Evolutionary conservation across 1,284 basidiomycete species (phyloP).

Genomic region (Leccinum subspadiceum): DNA sequence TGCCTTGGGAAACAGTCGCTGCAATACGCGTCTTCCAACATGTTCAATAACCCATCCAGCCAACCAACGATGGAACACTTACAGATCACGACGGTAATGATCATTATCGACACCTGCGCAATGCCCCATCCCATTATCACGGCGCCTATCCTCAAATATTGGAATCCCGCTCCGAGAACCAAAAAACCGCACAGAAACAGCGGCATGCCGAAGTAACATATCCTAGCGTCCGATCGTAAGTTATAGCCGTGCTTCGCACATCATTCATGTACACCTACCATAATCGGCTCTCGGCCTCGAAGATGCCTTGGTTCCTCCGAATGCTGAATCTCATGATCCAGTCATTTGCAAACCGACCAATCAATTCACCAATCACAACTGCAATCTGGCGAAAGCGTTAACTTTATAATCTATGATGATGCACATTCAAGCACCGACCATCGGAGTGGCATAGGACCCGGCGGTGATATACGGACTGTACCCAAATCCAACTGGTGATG

Average conservation of each 20-base stretch:
- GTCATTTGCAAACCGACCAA: too few relatives aligned
- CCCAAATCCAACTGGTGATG: too few relatives aligned
- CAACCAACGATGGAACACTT: constrained; percentile 18
- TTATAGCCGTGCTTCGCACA: neutral
- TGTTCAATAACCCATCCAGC: neutral
- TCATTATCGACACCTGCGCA: constrained; percentile 58
- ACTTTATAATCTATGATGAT: too few relatives aligned
- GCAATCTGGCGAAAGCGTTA: too few relatives aligned
- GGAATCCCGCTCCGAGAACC: constrained; percentile 54
- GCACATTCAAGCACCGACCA: too few relatives aligned
- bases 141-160: constrained; percentile 54
- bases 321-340: too few relatives aligned
- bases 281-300: too few relatives aligned
- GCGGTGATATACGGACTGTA: too few relatives aligned
- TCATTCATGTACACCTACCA: too few relatives aligned
- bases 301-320: too few relatives aligned
- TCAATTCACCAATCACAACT: too few relatives aligned
- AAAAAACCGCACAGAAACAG: constrained; percentile 66
- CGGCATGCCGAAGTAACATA: constrained; percentile 61
- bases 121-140: constrained; percentile 71
- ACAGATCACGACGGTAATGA: constrained; percentile 66
- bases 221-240: constrained; percentile 38
- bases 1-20: constrained; percentile 45
- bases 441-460: too few relatives aligned
- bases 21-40: constrained; percentile 46